phyloP scores from a whole-genome alignment of 2,329 filamentous ascomycete species.

The Cytospora piceicola region DNA sequence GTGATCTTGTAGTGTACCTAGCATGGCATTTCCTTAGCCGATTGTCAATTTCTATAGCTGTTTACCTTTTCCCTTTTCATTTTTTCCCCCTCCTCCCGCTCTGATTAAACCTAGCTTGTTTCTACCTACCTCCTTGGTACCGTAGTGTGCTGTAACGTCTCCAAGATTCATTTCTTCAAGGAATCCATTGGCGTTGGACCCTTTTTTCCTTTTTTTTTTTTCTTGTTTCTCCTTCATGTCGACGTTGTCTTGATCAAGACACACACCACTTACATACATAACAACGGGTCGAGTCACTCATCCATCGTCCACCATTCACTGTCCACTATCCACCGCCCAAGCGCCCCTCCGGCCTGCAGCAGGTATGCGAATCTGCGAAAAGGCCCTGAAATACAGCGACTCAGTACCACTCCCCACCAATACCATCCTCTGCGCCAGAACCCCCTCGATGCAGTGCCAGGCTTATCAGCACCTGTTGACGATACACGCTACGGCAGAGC shows the following conservation, averaged over 20 bases:
- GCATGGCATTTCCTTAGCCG: neutral
- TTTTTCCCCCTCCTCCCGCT: neutral
- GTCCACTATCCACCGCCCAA: neutral
- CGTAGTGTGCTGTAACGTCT: neutral
- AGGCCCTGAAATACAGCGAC: conserved; percentile 9
- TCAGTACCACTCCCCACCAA: conserved; percentile 8
- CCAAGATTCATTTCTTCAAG: neutral
- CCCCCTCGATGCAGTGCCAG: conserved; percentile 18
- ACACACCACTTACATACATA: neutral
- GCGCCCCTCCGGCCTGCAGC: conserved; percentile 6
- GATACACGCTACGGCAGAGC: conserved; percentile 23
- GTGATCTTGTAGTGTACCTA: neutral
- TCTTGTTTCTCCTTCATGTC: neutral
- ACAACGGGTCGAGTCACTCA: neutral
- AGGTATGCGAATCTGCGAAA: conserved; percentile 15
- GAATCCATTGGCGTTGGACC: neutral
- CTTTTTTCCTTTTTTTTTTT: too few relatives aligned
- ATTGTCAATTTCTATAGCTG: neutral
- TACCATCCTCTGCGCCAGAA: conserved; percentile 14
- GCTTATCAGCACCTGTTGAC: conserved; percentile 13
- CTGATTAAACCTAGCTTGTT: neutral
- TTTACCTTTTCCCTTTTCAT: neutral
- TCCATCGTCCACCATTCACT: neutral
- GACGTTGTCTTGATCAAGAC: neutral
- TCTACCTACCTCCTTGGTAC: neutral